Evolutionary conservation across 2,329 filamentous ascomycete genomes (phyloP).

Genomic region (Neurospora sp.): DNA sequence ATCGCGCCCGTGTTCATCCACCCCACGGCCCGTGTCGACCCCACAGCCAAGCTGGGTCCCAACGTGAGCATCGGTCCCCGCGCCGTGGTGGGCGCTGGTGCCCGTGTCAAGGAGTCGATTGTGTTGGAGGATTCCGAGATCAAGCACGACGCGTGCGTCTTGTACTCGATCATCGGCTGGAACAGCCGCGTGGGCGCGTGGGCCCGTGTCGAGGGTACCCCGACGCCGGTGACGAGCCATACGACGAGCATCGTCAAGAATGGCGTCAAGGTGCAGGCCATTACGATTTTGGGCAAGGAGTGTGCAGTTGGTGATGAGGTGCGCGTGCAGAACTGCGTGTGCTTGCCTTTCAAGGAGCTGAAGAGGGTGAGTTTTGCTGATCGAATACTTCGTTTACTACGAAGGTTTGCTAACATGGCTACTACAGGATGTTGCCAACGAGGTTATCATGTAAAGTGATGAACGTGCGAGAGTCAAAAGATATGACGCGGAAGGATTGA

Average conservation of each 20-base stretch:
- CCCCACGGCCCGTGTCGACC: slow-evolving; percentile 80
- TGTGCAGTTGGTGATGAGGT: slow-evolving; percentile 90
- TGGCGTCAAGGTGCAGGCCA: slow-evolving; percentile 95
- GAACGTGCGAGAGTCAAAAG: not conserved
- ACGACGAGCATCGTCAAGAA: slow-evolving; percentile 94
- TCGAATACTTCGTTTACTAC: not conserved
- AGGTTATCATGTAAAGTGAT: slow-evolving; percentile 84
- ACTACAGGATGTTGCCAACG: slow-evolving; percentile 68
- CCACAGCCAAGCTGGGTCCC: slow-evolving; percentile 90
- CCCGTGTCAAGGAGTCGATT: slow-evolving; percentile 88
- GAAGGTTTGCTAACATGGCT: not conserved
- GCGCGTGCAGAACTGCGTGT: slow-evolving; percentile 94
- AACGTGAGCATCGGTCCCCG: slow-evolving; percentile 96
- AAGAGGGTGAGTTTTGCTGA: slow-evolving; percentile 62
- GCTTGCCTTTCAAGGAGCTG: slow-evolving; percentile 93
- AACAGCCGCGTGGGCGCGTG: slow-evolving; percentile 93
- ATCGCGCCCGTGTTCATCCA: slow-evolving; percentile 92
- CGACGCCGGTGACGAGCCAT: slow-evolving; percentile 78
- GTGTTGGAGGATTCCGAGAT: slow-evolving; percentile 92
- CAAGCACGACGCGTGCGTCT: slow-evolving; percentile 89
- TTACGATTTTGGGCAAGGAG: slow-evolving; percentile 95
- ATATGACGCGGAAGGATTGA: not conserved
- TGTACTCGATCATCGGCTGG: slow-evolving; percentile 97
- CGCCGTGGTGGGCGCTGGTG: slow-evolving; percentile 73
- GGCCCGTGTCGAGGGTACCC: slow-evolving; percentile 93